Conservation (phyloP, 2,329 filamentous ascomycete genomes). For the Claviceps citrina region DNA sequence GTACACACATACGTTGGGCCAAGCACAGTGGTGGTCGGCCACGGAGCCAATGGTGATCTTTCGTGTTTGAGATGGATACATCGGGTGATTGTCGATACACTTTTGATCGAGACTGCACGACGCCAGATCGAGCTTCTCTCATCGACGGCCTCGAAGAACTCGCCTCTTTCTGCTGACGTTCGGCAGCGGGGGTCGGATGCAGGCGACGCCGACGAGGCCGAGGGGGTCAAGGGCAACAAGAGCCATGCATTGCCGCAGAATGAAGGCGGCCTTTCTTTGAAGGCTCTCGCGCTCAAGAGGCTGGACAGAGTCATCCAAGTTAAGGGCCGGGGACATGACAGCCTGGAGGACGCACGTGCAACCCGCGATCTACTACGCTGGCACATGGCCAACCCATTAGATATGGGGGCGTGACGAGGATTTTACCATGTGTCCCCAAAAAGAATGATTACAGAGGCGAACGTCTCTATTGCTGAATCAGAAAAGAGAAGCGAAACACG, state of each 20-base stretch:
- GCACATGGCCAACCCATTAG: conserved; percentile 13
- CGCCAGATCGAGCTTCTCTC: conserved; percentile 2
- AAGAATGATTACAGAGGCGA: too few relatives aligned
- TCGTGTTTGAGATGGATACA: conserved; percentile 33
- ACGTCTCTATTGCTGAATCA: too few relatives aligned
- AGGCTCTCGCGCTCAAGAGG: conserved; percentile 21
- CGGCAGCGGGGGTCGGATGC: conserved; percentile 4
- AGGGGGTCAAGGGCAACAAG: not conserved
- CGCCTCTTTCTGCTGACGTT: conserved; percentile 1
- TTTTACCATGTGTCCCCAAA: not conserved
- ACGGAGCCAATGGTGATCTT: conserved; percentile 28
- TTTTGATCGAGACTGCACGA: conserved; percentile 17
- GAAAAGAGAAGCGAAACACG: not conserved
- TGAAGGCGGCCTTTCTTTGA: conserved; percentile 21
- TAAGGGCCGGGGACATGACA: conserved; percentile 23
- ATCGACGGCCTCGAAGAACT: not conserved
- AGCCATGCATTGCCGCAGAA: not conserved
- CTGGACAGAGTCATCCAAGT: conserved; percentile 26
- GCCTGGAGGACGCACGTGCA: conserved; percentile 29
- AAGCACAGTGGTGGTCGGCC: conserved; percentile 32
- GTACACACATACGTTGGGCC: conserved; percentile 30
- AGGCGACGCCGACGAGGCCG: not conserved
- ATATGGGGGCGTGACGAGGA: not conserved
- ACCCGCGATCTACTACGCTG: conserved; percentile 26
- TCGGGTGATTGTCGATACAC: conserved; percentile 27